Evolutionary conservation across 257 asterid species (phyloP), one percentile per base, ranked within the genome.

Genomic region (Petrea volubilis): DNA sequence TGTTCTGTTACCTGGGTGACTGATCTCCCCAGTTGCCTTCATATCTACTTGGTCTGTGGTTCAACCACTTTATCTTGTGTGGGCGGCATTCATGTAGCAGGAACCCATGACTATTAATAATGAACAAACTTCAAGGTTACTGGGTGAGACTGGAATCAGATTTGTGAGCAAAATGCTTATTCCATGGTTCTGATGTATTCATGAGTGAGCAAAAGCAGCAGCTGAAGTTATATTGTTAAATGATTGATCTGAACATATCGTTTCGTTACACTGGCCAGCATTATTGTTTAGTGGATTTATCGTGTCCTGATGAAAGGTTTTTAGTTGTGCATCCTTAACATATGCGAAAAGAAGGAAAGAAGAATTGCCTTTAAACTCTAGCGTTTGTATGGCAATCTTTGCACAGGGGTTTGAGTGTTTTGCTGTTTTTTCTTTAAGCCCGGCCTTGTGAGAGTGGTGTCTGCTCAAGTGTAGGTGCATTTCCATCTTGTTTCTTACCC

Each of bases 351-450:
- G 27, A 5, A 23, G 27, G 28, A 15, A 60, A 34, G 10, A 15
- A 27, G n/a, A 43, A 51, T 60, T 41, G 60, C 21, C 40, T 13
- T 5, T 52, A n/a, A 15, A 28, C 46, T 29, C 36, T 20, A 31
- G 15, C 60, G 62, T 75, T 23, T 52, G 43, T 52, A 46, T 46
- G 41, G 75, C 44, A 18, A 40, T 23, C 66, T 41, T 38, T 61
- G 21, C 50, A 31, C 29, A 27, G 38, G 12, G 24, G 29, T 29
- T 60, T 34, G 6, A 12, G n/a, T 13, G 6, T 58, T 29, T 57
- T 31, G 14, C 61, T 71, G 3, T 13, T 43, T 43, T 56, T 60
- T 70, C 25, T 44, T 6, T 41, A 31, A 55, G 15, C 44, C 24
- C 7, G 25, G 31, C 53, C 59, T 23, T 71, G 70, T 49, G 40